Evolutionary conservation across 257 asterid species (phyloP).

Genomic region (Verbena officinalis): DNA sequence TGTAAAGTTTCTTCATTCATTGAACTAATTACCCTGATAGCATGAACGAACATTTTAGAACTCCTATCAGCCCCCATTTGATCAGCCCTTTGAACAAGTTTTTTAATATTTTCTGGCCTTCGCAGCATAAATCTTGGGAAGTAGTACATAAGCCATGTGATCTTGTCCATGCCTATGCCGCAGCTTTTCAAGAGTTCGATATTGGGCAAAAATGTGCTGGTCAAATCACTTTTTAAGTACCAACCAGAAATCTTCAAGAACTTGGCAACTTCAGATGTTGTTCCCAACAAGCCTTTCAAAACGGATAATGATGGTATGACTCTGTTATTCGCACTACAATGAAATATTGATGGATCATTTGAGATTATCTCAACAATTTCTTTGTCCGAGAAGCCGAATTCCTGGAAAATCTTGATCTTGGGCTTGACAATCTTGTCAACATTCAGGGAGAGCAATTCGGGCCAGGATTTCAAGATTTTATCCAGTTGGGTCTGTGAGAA

Average conservation of each 20-base stretch:
- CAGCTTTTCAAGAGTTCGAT: constrained; percentile 25
- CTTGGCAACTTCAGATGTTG: constrained; percentile 31
- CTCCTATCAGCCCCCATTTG: constrained; percentile 15
- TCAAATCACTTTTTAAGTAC: constrained; percentile 23
- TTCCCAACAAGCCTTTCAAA: constrained; percentile 31
- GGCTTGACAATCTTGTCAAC: constrained; percentile 35
- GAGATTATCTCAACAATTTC: constrained; percentile 29
- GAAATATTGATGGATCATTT: constrained; percentile 24
- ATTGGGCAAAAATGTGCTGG: constrained; percentile 36
- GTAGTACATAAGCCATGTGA: background rate
- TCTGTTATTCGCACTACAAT: constrained; percentile 14
- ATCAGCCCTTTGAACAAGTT: constrained; percentile 24
- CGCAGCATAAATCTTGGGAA: constrained; percentile 28
- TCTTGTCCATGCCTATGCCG: constrained; percentile 24
- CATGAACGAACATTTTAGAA: constrained; percentile 18
- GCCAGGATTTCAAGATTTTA: constrained; percentile 15
- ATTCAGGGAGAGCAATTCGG: constrained; percentile 16
- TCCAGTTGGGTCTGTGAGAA: constrained; percentile 37
- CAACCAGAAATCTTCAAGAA: constrained; percentile 21
- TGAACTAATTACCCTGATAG: background rate
- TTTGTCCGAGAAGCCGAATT: constrained; percentile 23
- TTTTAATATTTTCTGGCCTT: constrained; percentile 32
- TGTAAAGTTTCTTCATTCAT: constrained; percentile 16
- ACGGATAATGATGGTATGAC: constrained; percentile 31
- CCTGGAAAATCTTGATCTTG: constrained; percentile 32